Conservation (phyloP, 2,329 filamentous ascomycete genomes). For the Alternaria brassicicola region DNA sequence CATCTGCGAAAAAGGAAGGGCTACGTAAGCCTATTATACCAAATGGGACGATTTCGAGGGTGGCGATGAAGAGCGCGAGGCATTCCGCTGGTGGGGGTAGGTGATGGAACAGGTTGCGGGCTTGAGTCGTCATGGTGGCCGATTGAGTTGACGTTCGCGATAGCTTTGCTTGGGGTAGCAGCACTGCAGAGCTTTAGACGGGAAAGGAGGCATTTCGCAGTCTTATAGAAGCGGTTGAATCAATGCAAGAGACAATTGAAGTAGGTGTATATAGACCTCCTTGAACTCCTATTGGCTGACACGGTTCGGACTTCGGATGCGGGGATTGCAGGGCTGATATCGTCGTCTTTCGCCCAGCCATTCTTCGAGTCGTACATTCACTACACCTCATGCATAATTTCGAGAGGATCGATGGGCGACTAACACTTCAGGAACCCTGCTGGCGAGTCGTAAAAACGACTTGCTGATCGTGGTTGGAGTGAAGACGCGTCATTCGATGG, state of each 20-base stretch:
- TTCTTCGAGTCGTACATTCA: background rate
- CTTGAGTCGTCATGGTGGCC: conserved; percentile 22
- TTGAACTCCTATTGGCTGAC: conserved; percentile 12
- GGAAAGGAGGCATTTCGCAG: background rate
- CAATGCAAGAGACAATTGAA: background rate
- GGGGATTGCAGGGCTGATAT: conserved; percentile 14
- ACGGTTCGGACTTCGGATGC: conserved; percentile 25
- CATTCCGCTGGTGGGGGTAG: conserved; percentile 34
- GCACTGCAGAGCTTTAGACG: background rate
- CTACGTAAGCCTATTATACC: conserved; percentile 28
- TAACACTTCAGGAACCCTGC: too few relatives aligned
- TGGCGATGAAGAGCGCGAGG: conserved; percentile 30
- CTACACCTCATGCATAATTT: background rate
- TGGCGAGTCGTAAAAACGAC: fast-evolving
- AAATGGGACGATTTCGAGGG: conserved; percentile 31
- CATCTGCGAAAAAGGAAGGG: conserved; percentile 23
- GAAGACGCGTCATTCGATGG: background rate
- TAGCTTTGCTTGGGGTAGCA: background rate
- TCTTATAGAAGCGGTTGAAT: background rate
- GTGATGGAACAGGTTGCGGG: conserved; percentile 24
- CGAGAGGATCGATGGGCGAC: too few relatives aligned
- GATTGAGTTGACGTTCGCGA: background rate
- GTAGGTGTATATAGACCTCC: conserved; percentile 5
- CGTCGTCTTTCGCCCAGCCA: background rate
- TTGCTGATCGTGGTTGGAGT: background rate